phyloP scores from a whole-genome alignment of 345 rosid genomes.

The Eutrema yunnanense region DNA sequence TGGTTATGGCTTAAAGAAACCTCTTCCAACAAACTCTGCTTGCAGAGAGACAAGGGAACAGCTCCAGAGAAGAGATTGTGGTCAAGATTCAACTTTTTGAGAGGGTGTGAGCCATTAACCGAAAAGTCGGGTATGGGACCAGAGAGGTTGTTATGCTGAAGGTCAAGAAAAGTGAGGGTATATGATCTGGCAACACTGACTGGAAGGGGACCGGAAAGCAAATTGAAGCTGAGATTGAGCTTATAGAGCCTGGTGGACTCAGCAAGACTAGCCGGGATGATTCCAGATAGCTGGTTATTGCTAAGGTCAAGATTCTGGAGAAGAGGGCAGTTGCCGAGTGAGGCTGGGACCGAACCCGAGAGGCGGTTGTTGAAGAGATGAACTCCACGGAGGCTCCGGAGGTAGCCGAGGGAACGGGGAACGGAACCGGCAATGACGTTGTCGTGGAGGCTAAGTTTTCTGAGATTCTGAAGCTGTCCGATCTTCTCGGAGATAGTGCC shows the following conservation, averaged over 20 bases:
- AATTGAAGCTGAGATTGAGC: slow-evolving; percentile 69
- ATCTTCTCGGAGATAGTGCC: slow-evolving; percentile 79
- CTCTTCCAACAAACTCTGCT: slow-evolving; percentile 45
- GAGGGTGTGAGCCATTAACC: slow-evolving; percentile 38
- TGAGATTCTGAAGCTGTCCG: slow-evolving; percentile 64
- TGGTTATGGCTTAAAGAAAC: slow-evolving; percentile 56
- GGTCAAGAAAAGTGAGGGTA: slow-evolving; percentile 61
- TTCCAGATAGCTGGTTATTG: slow-evolving; percentile 53
- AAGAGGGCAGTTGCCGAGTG: slow-evolving; percentile 56
- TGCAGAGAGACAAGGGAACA: slow-evolving; percentile 47
- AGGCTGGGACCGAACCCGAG: slow-evolving; percentile 73
- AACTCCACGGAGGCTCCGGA: slow-evolving; percentile 66
- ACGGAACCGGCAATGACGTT: slow-evolving; percentile 60
- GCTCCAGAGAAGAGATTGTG: slow-evolving; percentile 53
- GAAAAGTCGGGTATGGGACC: slow-evolving; percentile 59
- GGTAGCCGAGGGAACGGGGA: slow-evolving; percentile 75
- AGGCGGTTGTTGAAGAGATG: slow-evolving; percentile 88
- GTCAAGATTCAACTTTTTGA: slow-evolving; percentile 38
- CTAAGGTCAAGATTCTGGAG: slow-evolving; percentile 77
- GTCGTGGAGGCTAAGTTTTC: slow-evolving; percentile 81
- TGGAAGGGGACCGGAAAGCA: slow-evolving; percentile 57
- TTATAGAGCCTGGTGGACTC: slow-evolving; percentile 60
- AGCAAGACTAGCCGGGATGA: slow-evolving; percentile 60
- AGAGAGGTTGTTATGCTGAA: slow-evolving; percentile 69
- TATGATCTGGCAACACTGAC: slow-evolving; percentile 35